Percentiles rank a stretch among this genome's conserved stretches.
phyloP scores from a whole-genome alignment of 2,329 filamentous ascomycete species.

The Colletotrichum sp. region DNA sequence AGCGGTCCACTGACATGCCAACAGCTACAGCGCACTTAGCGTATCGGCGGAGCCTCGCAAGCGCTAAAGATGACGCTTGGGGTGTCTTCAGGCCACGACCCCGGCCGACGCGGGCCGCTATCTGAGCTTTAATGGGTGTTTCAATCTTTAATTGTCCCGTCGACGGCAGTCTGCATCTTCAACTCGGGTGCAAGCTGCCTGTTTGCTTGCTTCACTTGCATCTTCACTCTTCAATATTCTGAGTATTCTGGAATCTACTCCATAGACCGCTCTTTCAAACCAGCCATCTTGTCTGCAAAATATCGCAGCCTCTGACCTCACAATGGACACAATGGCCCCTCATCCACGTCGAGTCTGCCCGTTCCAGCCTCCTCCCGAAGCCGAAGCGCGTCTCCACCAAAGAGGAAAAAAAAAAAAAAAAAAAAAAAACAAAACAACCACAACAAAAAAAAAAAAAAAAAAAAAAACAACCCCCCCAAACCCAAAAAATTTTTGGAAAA shows the following conservation, averaged over 20 bases:
- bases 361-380: slow-evolving; percentile 20
- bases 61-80: background rate
- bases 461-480: too few species aligned
- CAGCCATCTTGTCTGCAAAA: slow-evolving; percentile 10
- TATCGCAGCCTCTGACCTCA: background rate
- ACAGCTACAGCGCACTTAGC: background rate
- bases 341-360: background rate
- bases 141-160: background rate
- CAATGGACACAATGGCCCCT: slow-evolving; percentile 1
- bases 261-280: slow-evolving; percentile 5
- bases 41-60: background rate
- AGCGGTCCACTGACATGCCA: background rate
- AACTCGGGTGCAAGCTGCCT: background rate
- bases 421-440: too few species aligned
- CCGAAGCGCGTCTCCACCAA: slow-evolving; percentile 24
- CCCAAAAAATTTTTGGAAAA: too few species aligned
- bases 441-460: too few species aligned
- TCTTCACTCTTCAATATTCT: background rate
- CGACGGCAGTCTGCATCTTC: background rate
- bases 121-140: background rate
- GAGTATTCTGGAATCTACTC: background rate
- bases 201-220: background rate
- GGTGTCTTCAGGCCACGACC: background rate
- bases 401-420: background rate
- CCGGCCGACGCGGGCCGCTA: background rate